Conservation (phyloP, 306 rosid genomes). For the Rubus parviflorus region DNA sequence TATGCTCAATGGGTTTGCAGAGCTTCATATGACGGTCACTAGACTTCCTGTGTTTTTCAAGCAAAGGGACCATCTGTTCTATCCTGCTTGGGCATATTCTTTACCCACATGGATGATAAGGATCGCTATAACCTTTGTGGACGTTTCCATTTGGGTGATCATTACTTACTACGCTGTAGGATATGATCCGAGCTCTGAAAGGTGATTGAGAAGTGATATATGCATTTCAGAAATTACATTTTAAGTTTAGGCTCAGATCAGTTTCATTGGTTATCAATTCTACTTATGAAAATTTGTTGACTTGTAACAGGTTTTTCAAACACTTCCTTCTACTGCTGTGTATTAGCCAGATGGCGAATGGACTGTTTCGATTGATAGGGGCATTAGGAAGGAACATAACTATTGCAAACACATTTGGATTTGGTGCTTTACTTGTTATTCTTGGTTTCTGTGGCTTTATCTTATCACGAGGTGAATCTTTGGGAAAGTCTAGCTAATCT, state of each 20-base stretch:
- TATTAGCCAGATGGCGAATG: slow-evolving; percentile 47
- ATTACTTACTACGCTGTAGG: slow-evolving; percentile 45
- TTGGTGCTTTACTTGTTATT: slow-evolving; percentile 37
- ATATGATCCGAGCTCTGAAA: slow-evolving; percentile 39
- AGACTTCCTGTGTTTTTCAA: slow-evolving; percentile 53
- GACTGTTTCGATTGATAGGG: slow-evolving; percentile 43
- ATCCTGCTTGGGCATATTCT: slow-evolving; percentile 51
- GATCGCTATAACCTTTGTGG: slow-evolving; percentile 39
- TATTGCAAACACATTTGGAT: slow-evolving; percentile 45
- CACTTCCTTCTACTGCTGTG: slow-evolving; percentile 36
- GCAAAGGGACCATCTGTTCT: slow-evolving; percentile 51
- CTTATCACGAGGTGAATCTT: slow-evolving; percentile 35
- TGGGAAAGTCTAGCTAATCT: background rate
- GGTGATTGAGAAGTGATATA: slow-evolving; percentile 20
- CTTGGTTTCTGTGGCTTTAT: slow-evolving; percentile 46
- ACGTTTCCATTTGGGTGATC: slow-evolving; percentile 46
- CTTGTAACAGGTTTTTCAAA: slow-evolving; percentile 40
- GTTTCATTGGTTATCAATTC: background rate
- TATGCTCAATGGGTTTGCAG: slow-evolving; percentile 43
- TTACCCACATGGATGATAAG: slow-evolving; percentile 42
- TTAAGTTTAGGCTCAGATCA: background rate
- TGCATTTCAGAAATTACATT: background rate
- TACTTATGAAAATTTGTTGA: background rate
- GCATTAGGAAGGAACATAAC: slow-evolving; percentile 37
- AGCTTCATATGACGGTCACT: slow-evolving; percentile 46